Evolutionary conservation across 805 yeast genomes (phyloP).

Genomic region (Teunomyces atbi): DNA sequence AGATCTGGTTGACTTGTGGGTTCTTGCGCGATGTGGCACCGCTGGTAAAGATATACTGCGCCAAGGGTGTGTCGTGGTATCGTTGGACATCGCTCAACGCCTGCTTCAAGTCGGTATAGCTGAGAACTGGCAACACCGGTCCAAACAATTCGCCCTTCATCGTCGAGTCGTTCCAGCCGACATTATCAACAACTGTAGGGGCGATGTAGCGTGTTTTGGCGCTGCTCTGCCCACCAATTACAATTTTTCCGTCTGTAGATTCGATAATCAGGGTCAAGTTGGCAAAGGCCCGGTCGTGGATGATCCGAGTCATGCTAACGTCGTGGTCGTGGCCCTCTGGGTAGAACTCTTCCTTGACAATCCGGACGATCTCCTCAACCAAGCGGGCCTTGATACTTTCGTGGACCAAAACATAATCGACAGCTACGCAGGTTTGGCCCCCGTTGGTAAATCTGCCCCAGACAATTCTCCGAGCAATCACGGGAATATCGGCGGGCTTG

Average conservation of each 20-base stretch:
- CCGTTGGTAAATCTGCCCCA: slow-evolving; percentile 80
- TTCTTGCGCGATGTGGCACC: slow-evolving; percentile 43
- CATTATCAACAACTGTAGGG: slow-evolving; percentile 72
- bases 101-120: slow-evolving; percentile 44
- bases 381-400: slow-evolving; percentile 54
- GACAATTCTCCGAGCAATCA: slow-evolving; percentile 56
- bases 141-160: slow-evolving; percentile 83
- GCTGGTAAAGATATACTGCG: slow-evolving; percentile 64
- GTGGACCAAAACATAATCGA: slow-evolving; percentile 79
- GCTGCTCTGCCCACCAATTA: slow-evolving; percentile 47
- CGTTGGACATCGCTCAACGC: slow-evolving; percentile 44
- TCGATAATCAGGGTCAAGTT: slow-evolving; percentile 45
- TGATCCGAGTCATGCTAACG: slow-evolving; percentile 53
- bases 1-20: slow-evolving; percentile 41
- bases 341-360: slow-evolving; percentile 45
- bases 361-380: slow-evolving; percentile 37
- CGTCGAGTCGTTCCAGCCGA: slow-evolving; percentile 61
- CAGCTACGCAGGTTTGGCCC: slow-evolving; percentile 91
- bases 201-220: slow-evolving; percentile 49
- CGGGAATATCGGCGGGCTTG: slow-evolving; percentile 41
- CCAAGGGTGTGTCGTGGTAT: slow-evolving; percentile 74
- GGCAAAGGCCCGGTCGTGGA: slow-evolving; percentile 52
- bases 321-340: slow-evolving; percentile 30
- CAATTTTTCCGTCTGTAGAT: slow-evolving; percentile 51
- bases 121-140: slow-evolving; percentile 76